These are phyloP conservation scores for Sugiyamaella valdiviana DNA, from an alignment of 805 yeast species.

Conservation along the genomic window DNA sequence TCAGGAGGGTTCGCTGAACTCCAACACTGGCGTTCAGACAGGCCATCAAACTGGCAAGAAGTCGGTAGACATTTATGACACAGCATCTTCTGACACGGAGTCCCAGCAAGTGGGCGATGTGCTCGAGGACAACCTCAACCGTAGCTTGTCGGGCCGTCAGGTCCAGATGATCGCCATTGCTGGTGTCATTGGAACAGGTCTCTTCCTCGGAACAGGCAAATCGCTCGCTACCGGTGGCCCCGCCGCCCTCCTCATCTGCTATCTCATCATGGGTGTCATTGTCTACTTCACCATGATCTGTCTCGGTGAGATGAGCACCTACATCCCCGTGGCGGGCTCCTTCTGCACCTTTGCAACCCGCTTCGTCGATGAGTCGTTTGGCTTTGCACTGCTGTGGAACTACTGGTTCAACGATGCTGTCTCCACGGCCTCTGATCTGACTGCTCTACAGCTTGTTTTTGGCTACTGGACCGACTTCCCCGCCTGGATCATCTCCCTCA, in stretches of 20 bases:
- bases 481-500: conserved; percentile 45
- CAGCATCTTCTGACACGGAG: not conserved
- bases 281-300: conserved; percentile 49
- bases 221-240: conserved; percentile 48
- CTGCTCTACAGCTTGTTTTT: conserved; percentile 42
- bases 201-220: conserved; percentile 46
- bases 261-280: conserved; percentile 43
- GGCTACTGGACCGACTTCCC: conserved; percentile 44
- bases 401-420: conserved; percentile 50
- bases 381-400: conserved; percentile 46
- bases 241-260: conserved; percentile 46
- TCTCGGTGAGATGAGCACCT: conserved; percentile 53
- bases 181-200: conserved; percentile 70
- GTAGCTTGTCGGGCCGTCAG: conserved; percentile 37
- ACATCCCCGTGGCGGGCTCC: conserved; percentile 49
- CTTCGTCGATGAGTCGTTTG: conserved; percentile 46
- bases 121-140: conserved; percentile 20
- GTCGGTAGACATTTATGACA: too few species aligned
- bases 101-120: not conserved
- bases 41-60: too few species aligned
- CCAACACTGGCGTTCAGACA: too few species aligned
- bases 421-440: conserved; percentile 43
- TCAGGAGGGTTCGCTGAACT: not conserved
- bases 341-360: conserved; percentile 45
- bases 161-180: conserved; percentile 69